Evolutionary conservation across 345 rosid genomes (phyloP), one percentile per base, ranked within the genome.

Genomic region (Brassica juncea): DNA sequence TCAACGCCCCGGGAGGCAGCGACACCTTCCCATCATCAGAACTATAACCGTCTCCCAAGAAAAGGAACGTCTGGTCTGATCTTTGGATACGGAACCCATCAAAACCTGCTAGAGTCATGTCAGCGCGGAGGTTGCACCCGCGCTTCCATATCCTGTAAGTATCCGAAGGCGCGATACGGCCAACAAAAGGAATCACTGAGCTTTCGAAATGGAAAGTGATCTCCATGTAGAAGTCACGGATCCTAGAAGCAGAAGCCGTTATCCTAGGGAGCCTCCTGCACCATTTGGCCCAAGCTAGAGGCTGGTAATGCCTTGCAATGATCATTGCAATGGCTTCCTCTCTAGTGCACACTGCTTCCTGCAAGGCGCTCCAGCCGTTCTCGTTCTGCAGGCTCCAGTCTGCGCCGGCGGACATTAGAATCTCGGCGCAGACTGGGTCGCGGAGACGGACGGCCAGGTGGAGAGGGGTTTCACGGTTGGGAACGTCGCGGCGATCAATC

Each of bases 281-380:
- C 99, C 99, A 96, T 88, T 93, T 96, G 28, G 90, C 97, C 99
- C 99, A 96, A 54, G 99, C 99, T 70, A 93, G 91, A 19, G 98
- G 99, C 87, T 93, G 98, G 70, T 93, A 96, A 81, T 92, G 97
- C 70, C 94, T 79, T 6, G 97, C 97, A 73, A 96, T 92, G 30
- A 90, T 88, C 94, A 93, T 84, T 32, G 99, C 97, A 7, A 96
- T 93, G 0, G 90, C 82, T 77, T 96, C 99, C 84, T 96, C 99
- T 71, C 97, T 87, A 23, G 94, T 89, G 82, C 99, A 96, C n/a
- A 96, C 97, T 0, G 99, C 98, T 87, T 95, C 99, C 80, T 95
- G 98, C 66, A 95, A 86, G 11, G 98, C 99, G 76, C 97, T 95
- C 99, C 99, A 96, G 39, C 99, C 99, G 79, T 93, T 88, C 84